Evolutionary conservation across 257 asterid genomes (phyloP).

Genomic region (Solanum ossicruentum): DNA sequence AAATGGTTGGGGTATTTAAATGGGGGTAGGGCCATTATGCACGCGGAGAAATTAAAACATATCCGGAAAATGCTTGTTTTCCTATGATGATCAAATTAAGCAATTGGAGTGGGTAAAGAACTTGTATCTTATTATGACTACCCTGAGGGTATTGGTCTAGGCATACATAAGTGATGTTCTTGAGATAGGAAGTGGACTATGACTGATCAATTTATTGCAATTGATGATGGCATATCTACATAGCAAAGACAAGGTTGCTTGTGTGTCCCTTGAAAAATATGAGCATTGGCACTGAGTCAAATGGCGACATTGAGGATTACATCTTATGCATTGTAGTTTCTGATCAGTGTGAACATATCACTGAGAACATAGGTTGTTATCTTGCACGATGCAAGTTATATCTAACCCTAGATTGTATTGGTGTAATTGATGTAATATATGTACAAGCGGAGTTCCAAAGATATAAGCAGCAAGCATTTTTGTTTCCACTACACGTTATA

Average conservation of each 20-base stretch:
- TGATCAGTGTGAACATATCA: neutral
- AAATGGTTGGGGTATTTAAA: too few relatives aligned
- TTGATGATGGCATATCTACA: neutral
- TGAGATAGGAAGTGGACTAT: neutral
- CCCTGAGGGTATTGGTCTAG: neutral
- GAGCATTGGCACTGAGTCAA: neutral
- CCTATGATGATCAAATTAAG: neutral
- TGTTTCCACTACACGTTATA: too few relatives aligned
- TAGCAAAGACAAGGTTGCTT: neutral
- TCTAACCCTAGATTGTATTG: neutral
- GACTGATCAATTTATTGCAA: neutral
- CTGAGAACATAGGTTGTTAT: neutral
- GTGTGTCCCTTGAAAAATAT: neutral
- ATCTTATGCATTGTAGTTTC: neutral
- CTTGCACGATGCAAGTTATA: neutral
- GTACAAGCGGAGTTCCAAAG: neutral
- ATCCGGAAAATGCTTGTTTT: neutral
- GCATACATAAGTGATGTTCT: neutral
- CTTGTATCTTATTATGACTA: neutral
- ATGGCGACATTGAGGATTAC: neutral
- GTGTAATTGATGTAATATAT: neutral
- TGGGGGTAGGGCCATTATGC: too few relatives aligned
- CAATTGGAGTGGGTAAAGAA: neutral
- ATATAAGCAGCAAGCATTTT: neutral
- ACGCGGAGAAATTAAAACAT: fast-evolving